Conservation (phyloP, 1,284 basidiomycete genomes). For the Vanrija pseudolonga region DNA sequence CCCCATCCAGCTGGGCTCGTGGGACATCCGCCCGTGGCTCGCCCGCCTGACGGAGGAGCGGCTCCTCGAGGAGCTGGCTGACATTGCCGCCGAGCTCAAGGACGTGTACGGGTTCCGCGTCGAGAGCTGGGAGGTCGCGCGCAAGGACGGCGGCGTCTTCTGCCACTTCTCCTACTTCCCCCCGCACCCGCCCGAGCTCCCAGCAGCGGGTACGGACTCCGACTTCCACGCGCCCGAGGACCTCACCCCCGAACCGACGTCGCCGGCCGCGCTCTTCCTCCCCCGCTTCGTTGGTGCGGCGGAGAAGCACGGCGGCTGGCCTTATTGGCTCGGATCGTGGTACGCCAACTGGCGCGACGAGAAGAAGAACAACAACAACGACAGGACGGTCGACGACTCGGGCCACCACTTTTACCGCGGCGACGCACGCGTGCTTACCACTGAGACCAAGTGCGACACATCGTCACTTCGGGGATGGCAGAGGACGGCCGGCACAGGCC, state of each 20-base stretch:
- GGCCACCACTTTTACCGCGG: conserved; percentile 16
- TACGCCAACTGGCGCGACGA: conserved; percentile 24
- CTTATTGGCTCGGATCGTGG: conserved; percentile 45
- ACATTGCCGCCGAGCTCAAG: conserved; percentile 34
- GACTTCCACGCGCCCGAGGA: conserved; percentile 25
- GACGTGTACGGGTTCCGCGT: conserved; percentile 38
- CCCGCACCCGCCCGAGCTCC: conserved; percentile 24
- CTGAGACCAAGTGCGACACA: neutral
- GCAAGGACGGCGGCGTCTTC: conserved; percentile 64
- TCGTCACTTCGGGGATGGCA: conserved; percentile 16
- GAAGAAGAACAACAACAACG: neutral
- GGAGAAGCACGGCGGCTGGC: conserved; percentile 42
- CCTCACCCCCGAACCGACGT: conserved; percentile 15
- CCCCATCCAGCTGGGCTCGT: conserved; percentile 41
- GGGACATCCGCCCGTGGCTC: conserved; percentile 40
- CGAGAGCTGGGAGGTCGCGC: conserved; percentile 45
- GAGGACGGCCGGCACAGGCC: conserved; percentile 52
- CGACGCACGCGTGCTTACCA: conserved; percentile 1
- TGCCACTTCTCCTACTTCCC: conserved; percentile 67
- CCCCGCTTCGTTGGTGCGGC: conserved; percentile 36
- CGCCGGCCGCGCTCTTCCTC: conserved; percentile 41
- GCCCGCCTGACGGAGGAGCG: conserved; percentile 37
- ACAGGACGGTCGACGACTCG: conserved; percentile 1
- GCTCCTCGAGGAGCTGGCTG: conserved; percentile 43
- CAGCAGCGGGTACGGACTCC: conserved; percentile 20